Base-by-base conservation (phyloP, 192 early-diverging fungal genomes). In the Coemansia furcata region DNA sequence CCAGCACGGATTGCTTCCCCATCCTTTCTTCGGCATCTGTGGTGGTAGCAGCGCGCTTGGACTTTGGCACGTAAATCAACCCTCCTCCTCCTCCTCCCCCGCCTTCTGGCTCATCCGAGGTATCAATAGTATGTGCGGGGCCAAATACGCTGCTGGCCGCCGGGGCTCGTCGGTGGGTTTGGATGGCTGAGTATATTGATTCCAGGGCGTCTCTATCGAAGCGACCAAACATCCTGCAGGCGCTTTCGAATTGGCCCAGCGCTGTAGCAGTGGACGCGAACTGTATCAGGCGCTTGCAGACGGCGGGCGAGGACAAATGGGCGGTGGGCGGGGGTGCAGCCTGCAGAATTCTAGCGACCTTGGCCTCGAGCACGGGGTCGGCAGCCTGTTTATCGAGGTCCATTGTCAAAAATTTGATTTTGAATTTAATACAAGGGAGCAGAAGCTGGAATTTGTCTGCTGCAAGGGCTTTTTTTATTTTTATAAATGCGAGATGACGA, bases 151-250 rank as follows among this genome's bases (percentile, higher is more conserved):
- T 62, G 35, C 50, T 46, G 3, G 66, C 47, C 4, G 30, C 55
- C 3, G 47, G 46, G 23, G 33, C 33, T 29, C 59, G 61, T 3
- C 64, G 42, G 36, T 77, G 71, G 11, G 59, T 49, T 43, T 63
- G 57, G 10, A 77, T 52, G 3, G 62, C 58, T 3, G 21, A 46
- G 39, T 82, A 82, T 11, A 73, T 65, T 15, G 67, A 26, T 17
- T 60, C 68, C 0, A 82, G 68, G 3, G 50, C 58, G 35, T 39
- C 46, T n/a, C 36, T 36, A 42, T 82, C 79, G 52, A 82, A 77
- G 23, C 79, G 74, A 0, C 74, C 79, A 74, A 82, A 82, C 71
- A 71, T 82, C 50, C 52, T 54, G 65, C 79, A 82, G 3, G 71
- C 68, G n/a, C 37, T 58, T n/a, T 82, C 74, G 26, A 82, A 82